Evolutionary conservation across 164 flowering plant genomes (phyloP).

Genomic region (Aristolochia californica): DNA sequence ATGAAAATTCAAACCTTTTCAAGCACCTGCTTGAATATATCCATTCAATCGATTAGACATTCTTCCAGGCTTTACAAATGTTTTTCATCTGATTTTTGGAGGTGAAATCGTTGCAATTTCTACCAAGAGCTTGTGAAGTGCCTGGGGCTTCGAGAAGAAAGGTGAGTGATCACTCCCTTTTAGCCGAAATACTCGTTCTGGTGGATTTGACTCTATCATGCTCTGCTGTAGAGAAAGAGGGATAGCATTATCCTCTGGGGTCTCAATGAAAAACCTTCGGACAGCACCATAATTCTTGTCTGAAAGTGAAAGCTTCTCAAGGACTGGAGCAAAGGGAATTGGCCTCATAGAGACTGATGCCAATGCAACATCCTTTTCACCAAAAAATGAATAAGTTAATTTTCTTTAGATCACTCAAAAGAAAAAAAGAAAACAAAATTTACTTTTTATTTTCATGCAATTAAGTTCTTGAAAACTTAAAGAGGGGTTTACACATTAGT

Average conservation of each 20-base stretch:
- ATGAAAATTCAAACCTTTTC: no score
- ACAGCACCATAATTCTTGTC: conserved; percentile 72
- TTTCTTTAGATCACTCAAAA: no score
- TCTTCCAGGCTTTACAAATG: no score
- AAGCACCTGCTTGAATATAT: no score
- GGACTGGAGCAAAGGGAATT: conserved; percentile 76
- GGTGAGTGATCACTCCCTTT: conserved; percentile 97
- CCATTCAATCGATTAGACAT: no score
- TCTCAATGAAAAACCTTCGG: conserved; percentile 70
- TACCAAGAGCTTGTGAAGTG: conserved; percentile 63
- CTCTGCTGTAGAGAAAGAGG: conserved; percentile 57
- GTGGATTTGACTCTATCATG: conserved; percentile 57
- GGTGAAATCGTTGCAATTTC: conserved; percentile 59
- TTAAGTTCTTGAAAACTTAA: no score
- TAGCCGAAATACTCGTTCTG: conserved; percentile 61
- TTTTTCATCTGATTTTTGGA: background rate
- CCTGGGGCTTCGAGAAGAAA: conserved; percentile 95
- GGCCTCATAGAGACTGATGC: conserved; percentile 95
- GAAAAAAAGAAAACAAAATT: no score
- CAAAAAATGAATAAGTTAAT: background rate
- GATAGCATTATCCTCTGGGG: conserved; percentile 75
- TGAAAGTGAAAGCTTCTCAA: conserved; percentile 76
- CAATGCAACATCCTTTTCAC: conserved; percentile 73
- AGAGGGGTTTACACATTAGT: no score
- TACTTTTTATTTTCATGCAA: no score